Percentiles rank a stretch among this genome's conserved stretches.
Evolutionary conservation across 352 stramenopile species (phyloP).

Genomic region (Globisporangium mamillatum): DNA sequence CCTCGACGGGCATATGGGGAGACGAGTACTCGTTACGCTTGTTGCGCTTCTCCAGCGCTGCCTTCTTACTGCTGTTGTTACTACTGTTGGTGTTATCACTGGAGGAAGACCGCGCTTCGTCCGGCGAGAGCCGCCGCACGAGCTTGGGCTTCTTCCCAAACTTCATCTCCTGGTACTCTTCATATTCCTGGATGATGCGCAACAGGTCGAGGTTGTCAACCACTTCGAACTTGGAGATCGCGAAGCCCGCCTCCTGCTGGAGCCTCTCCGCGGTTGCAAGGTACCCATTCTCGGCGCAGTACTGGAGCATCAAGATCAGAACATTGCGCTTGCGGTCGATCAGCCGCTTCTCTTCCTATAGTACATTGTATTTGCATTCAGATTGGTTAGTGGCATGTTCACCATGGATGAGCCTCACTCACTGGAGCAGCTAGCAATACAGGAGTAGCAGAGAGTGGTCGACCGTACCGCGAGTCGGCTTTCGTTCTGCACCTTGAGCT

Average conservation of each 20-base stretch:
- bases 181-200: conserved; percentile 87
- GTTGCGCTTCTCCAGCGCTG: conserved; percentile 53
- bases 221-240: conserved; percentile 88
- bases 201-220: conserved; percentile 92
- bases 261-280: conserved; percentile 81
- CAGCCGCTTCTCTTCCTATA: conserved; percentile 81
- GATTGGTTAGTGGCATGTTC: too few relatives aligned
- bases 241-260: conserved; percentile 80
- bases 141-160: conserved; percentile 88
- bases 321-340: conserved; percentile 87
- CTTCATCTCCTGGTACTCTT: conserved; percentile 92
- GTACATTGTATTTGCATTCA: not conserved
- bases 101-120: conserved; percentile 28
- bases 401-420: too few relatives aligned
- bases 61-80: conserved; percentile 28
- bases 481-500: conserved; percentile 82
- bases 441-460: not conserved
- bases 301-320: conserved; percentile 82
- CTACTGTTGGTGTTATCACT: conserved; percentile 25
- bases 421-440: not conserved
- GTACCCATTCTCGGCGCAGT: conserved; percentile 86
- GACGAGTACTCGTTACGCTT: conserved; percentile 78
- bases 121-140: conserved; percentile 58
- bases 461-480: conserved; percentile 58
- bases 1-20: conserved; percentile 69